These are phyloP conservation scores for Scortechinia acanthostroma DNA, from an alignment of 2,329 filamentous ascomycete species.

Conservation along the genomic window DNA sequence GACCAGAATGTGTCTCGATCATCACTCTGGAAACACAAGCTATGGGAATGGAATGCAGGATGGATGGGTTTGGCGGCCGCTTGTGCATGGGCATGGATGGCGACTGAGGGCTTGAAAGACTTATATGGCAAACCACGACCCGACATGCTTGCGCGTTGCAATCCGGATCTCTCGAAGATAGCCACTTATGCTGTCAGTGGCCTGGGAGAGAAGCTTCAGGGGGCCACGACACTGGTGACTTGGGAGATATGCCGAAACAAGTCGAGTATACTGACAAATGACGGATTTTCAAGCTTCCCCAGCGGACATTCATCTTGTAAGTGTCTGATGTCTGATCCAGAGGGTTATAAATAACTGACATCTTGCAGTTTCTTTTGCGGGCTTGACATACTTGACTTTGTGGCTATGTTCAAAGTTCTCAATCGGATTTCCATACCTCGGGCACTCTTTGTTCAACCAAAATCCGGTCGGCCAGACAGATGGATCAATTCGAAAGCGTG, in stretches of 20 bases:
- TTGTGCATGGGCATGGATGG: background rate
- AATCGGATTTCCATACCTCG: background rate
- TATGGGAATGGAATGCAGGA: background rate
- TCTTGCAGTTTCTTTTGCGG: constrained; percentile 1
- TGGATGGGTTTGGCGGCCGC: background rate
- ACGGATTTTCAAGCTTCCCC: constrained; percentile 4
- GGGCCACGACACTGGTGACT: background rate
- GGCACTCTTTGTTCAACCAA: background rate
- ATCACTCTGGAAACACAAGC: background rate
- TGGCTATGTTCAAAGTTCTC: constrained; percentile 2
- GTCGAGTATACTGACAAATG: background rate
- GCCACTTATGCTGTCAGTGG: background rate
- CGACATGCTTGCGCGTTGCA: constrained; percentile 4
- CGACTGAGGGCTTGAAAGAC: constrained; percentile 3
- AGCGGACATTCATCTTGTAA: constrained; percentile 3
- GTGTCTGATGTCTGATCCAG: background rate
- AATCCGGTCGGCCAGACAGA: background rate
- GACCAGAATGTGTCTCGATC: background rate
- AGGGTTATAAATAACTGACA: too few relatives aligned
- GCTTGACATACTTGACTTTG: background rate
- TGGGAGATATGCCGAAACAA: constrained; percentile 3
- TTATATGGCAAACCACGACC: constrained; percentile 4
- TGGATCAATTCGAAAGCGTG: background rate
- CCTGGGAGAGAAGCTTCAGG: background rate
- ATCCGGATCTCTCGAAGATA: constrained; percentile 1